Conservation (phyloP, 805 yeast genomes). For the Hanseniaspora guilliermondii region DNA sequence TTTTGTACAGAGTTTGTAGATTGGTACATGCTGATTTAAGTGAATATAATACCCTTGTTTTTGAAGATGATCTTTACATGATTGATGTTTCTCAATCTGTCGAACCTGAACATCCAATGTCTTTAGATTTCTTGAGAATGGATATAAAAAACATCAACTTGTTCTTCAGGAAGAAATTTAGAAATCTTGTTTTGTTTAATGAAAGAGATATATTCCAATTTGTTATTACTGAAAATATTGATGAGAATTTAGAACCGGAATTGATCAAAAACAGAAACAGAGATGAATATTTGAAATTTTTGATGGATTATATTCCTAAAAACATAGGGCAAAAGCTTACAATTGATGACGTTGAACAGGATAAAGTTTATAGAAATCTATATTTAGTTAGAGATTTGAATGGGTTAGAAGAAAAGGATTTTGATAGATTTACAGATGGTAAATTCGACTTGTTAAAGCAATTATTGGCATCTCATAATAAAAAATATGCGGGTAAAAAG, state of each 20-base stretch:
- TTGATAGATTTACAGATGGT: slow-evolving; percentile 64
- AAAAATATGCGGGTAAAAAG: slow-evolving; percentile 18
- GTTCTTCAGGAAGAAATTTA: slow-evolving; percentile 47
- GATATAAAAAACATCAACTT: slow-evolving; percentile 92
- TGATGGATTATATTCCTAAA: slow-evolving; percentile 30
- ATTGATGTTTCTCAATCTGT: slow-evolving; percentile 96
- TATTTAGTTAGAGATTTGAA: slow-evolving; percentile 69
- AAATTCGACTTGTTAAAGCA: slow-evolving; percentile 66
- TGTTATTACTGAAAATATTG: slow-evolving; percentile 42
- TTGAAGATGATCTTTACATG: slow-evolving; percentile 62
- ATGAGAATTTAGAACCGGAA: not conserved
- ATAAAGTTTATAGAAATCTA: slow-evolving; percentile 73
- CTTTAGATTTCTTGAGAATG: slow-evolving; percentile 89
- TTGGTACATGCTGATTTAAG: slow-evolving; percentile 93
- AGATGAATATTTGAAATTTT: slow-evolving; percentile 23
- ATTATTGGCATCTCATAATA: slow-evolving; percentile 37
- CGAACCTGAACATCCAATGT: slow-evolving; percentile 96
- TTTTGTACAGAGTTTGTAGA: slow-evolving; percentile 76
- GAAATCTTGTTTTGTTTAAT: slow-evolving; percentile 63
- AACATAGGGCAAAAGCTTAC: slow-evolving; percentile 44
- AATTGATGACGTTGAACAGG: slow-evolving; percentile 52
- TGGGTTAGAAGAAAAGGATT: slow-evolving; percentile 82
- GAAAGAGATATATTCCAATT: slow-evolving; percentile 74
- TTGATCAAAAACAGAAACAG: slow-evolving; percentile 30
- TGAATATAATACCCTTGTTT: slow-evolving; percentile 86